Base-by-base conservation (phyloP, 1,284 basidiomycete species). In the Wallemia ichthyophaga region DNA sequence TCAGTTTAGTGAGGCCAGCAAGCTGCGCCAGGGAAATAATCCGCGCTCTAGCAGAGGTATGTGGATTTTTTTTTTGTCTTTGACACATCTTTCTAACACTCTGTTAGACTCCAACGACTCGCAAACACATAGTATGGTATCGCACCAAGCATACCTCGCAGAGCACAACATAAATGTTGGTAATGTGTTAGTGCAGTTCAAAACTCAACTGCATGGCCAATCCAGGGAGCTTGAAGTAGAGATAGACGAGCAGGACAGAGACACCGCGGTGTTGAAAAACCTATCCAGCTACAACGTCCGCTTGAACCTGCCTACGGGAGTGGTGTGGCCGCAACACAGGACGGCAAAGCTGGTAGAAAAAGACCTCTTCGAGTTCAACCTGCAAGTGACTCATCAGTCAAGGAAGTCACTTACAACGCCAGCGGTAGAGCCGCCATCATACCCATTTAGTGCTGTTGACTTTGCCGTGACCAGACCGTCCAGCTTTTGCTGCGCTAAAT, bases 321-420 rank as follows among this genome's bases (percentile, higher is more conserved):
- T 80, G 1, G 63, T 71, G 0, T 73, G 77, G 0, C 80, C 81
- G 0, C 76, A 78, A 64, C 75, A 77, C 61, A 48, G n/a, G n/a
- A 48, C 13, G n/a, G 75, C 76, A n/a, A 72, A 82, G 27, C 73
- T 74, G 59, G 69, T 72, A 17, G 73, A 75, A 60, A 69, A 75
- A n/a, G 70, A 72, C 5, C 76, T 80, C 63, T 80, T 76, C 65
- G 83, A 88, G 67, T 71, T 84, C 65, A 85, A 84, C 66, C 72
- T 87, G 58, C 62, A 69, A 1, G 67, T 69, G 2, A 60, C 37
- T 11, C 37, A 48, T 21, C 37, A 48, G n/a, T 48, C 37, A 19
- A 11, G 37, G 13, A 48, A 48, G 37, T 48, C 37, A 19, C 37
- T 48, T 19, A 48, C 37, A 5, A 48, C 37, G 5, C 37, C 37